phyloP scores from a whole-genome alignment of 2,329 filamentous ascomycete genomes.

The Pyrenophora graminea region DNA sequence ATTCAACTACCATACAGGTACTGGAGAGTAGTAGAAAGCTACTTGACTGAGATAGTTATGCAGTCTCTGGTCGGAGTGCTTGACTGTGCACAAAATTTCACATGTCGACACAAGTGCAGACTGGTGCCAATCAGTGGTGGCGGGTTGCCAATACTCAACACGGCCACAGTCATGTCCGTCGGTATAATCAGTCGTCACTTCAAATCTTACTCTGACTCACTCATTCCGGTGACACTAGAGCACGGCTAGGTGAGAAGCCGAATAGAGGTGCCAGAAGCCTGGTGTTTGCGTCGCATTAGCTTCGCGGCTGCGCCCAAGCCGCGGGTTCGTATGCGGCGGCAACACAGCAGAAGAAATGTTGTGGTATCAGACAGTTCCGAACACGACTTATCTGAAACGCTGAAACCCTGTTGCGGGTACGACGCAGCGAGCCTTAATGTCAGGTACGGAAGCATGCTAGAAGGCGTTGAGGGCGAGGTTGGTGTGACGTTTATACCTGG shows the following conservation, averaged over 20 bases:
- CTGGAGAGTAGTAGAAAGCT: too few relatives aligned
- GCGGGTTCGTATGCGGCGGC: slow-evolving; percentile 12
- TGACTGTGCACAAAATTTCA: not conserved
- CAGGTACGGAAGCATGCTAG: slow-evolving; percentile 20
- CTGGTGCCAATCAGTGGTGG: not conserved
- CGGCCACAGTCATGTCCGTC: not conserved
- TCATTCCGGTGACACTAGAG: slow-evolving; percentile 8
- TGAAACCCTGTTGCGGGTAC: slow-evolving; percentile 16
- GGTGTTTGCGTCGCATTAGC: slow-evolving; percentile 22
- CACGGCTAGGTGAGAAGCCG: slow-evolving; percentile 14
- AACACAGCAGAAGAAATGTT: slow-evolving; percentile 20
- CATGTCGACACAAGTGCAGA: not conserved
- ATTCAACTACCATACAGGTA: too few relatives aligned
- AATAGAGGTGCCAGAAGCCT: slow-evolving; percentile 10
- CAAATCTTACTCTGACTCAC: slow-evolving; percentile 5
- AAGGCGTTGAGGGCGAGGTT: slow-evolving; percentile 12
- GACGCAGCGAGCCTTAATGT: slow-evolving; percentile 20
- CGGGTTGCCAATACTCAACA: not conserved
- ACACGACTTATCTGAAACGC: slow-evolving; percentile 11
- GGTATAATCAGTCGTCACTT: too few relatives aligned
- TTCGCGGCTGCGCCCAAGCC: slow-evolving; percentile 16
- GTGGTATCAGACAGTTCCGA: slow-evolving; percentile 18
- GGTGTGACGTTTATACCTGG: slow-evolving; percentile 10
- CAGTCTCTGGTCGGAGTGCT: too few relatives aligned
- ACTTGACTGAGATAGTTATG: too few relatives aligned